Evolutionary conservation across 306 rosid species (phyloP), one percentile per base, ranked within the genome.

Genomic region (Citrullus amarus): DNA sequence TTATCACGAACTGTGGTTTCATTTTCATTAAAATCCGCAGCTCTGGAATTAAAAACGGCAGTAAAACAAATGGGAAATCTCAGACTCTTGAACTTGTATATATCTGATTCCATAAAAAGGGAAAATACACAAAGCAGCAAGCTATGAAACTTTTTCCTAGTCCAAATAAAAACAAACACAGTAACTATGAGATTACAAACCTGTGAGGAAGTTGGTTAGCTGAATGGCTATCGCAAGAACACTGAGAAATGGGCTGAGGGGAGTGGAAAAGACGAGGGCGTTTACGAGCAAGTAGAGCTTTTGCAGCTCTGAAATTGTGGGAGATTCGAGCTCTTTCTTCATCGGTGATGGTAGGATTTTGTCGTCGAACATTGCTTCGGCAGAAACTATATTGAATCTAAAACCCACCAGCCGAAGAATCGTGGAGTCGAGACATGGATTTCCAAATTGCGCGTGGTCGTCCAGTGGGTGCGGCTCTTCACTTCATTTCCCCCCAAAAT

Each of bases 231-330:
- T 18, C 11, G 58, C 14, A 8, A 39, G 50, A 70, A 72, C 14
- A 43, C 51, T 82, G 25, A 4, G 79, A 83, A 44, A 67, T 80
- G 54, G 83, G 84, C 53, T 87, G 84, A 80, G 66, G 10, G 22
- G 81, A 20, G 18, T 78, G 62, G 22, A 65, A 8, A 25, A 44
- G 63, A 30, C 82, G 89, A 82, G 97, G 82, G 50, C 97, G 88
- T 90, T 94, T 94, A 3, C 86, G 89, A 82, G 88, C 80, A 62
- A 92, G 88, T 32, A 88, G 86, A 13, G 98, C 94, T 81, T 89
- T 90, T 41, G 94, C 84, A 60, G 92, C 90, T 78, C 86, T 87
- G 91, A 90, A 92, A 68, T 83, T 86, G 14, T 46, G 80, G 56
- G 89, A 78, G 77, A 94, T 87, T 48, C 91, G 87, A 78, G 91